A percentile compares a stretch with the other conserved stretches of the same genome.
Evolutionary conservation across 768 basidiomycete genomes (phyloP).

Genomic region (Cantharellus anzutake): DNA sequence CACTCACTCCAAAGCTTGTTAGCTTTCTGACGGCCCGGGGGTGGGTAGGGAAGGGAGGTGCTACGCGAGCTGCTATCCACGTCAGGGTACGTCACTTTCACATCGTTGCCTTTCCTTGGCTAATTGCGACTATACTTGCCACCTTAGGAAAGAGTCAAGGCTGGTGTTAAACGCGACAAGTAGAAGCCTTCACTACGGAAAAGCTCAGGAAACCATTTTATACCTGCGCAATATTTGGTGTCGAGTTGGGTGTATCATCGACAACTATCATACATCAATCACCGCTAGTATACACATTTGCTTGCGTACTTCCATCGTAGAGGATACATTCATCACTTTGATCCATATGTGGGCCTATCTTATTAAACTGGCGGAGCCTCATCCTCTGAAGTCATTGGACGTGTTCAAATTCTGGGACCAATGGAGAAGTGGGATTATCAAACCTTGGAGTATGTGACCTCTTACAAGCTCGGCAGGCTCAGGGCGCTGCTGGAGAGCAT

Average conservation of each 20-base stretch:
- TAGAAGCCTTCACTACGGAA: too few species aligned
- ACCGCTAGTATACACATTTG: too few species aligned
- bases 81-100: not conserved
- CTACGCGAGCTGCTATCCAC: conserved; percentile 31
- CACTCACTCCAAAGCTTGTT: conserved; percentile 70
- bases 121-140: too few species aligned
- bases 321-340: too few species aligned
- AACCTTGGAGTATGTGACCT: conserved; percentile 37
- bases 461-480: conserved; percentile 43
- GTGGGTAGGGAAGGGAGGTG: conserved; percentile 62
- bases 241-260: too few species aligned
- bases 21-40: conserved; percentile 63
- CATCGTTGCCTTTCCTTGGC: too few species aligned
- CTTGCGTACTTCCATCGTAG: too few species aligned
- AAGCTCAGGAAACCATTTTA: too few species aligned
- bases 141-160: too few species aligned
- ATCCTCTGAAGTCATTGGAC: not conserved
- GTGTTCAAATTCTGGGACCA: not conserved
- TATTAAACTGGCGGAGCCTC: not conserved
- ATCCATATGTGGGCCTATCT: not conserved
- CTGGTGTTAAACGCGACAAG: too few species aligned
- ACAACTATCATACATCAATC: too few species aligned
- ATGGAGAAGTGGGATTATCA: not conserved
- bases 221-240: too few species aligned
- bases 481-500: conserved; percentile 37